phyloP scores from a whole-genome alignment of 2,329 filamentous ascomycete genomes.

The Lasiodiplodia hormozganensis region DNA sequence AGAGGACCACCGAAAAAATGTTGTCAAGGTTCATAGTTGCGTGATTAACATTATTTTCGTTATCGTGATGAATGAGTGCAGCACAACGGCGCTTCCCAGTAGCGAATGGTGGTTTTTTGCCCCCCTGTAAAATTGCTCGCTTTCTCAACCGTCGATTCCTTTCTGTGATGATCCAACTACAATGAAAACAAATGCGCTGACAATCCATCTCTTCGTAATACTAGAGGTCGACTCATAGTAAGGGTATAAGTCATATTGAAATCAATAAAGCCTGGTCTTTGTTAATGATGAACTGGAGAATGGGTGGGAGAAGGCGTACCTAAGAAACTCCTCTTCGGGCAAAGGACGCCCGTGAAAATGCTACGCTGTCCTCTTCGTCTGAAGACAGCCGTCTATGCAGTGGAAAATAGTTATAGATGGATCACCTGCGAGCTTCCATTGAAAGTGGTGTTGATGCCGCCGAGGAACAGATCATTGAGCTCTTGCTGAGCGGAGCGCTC shows the following conservation, averaged over 20 bases:
- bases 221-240: constrained; percentile 25
- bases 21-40: neutral
- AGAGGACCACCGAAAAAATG: neutral
- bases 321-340: neutral
- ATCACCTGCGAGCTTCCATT: neutral
- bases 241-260: constrained; percentile 18
- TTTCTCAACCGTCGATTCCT: neutral
- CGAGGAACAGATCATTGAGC: neutral
- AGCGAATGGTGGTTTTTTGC: neutral
- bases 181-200: neutral
- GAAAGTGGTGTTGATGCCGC: neutral
- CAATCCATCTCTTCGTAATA: constrained; percentile 6
- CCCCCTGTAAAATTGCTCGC: too few species aligned
- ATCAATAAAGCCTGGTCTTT: neutral
- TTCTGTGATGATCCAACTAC: neutral
- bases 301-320: neutral
- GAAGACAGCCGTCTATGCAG: neutral
- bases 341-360: neutral
- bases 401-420: neutral
- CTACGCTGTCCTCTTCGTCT: neutral
- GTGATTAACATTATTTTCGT: neutral
- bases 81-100: neutral
- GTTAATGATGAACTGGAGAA: neutral
- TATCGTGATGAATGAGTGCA: neutral
- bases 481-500: constrained; percentile 1